Conservation (phyloP, 495 filamentous ascomycete species). For the Annulohypoxylon nitens region DNA sequence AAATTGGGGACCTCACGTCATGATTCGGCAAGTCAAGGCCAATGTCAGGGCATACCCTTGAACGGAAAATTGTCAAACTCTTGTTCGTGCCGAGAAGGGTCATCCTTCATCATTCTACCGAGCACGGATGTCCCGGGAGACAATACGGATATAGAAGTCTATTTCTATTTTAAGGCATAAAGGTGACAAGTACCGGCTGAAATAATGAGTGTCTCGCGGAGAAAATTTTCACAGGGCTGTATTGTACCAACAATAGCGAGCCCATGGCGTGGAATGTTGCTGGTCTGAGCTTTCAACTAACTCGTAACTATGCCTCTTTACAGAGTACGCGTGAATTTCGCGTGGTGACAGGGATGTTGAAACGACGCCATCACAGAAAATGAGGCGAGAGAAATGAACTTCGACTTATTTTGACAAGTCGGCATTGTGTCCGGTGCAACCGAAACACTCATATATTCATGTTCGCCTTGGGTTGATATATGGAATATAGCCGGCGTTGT, state of each 20-base stretch:
- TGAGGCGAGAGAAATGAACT: slow-evolving; percentile 46
- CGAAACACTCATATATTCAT: slow-evolving; percentile 7
- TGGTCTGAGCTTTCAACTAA: slow-evolving; percentile 44
- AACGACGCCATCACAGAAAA: slow-evolving; percentile 42
- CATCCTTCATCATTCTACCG: slow-evolving; percentile 1
- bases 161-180: slow-evolving; percentile 5
- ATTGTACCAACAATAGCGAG: slow-evolving; percentile 12
- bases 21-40: not conserved
- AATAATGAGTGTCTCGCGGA: not conserved
- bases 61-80: not conserved
- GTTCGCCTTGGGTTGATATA: slow-evolving; percentile 7
- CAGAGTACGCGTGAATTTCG: slow-evolving; percentile 16
- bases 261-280: slow-evolving; percentile 15
- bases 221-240: slow-evolving; percentile 23
- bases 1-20: slow-evolving; percentile 30
- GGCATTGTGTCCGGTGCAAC: not conserved
- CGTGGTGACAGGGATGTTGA: slow-evolving; percentile 47
- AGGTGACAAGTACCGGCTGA: slow-evolving; percentile 6
- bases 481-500: slow-evolving; percentile 2
- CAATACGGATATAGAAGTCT: slow-evolving; percentile 3
- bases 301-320: slow-evolving; percentile 27
- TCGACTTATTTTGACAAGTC: slow-evolving; percentile 11
- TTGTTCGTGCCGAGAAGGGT: not conserved
- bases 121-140: slow-evolving; percentile 2
- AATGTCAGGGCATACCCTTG: slow-evolving; percentile 34